Percentiles rank a stretch among this genome's conserved stretches.
Evolutionary conservation across 768 basidiomycete species (phyloP).

Genomic region (Panellus pusillus): DNA sequence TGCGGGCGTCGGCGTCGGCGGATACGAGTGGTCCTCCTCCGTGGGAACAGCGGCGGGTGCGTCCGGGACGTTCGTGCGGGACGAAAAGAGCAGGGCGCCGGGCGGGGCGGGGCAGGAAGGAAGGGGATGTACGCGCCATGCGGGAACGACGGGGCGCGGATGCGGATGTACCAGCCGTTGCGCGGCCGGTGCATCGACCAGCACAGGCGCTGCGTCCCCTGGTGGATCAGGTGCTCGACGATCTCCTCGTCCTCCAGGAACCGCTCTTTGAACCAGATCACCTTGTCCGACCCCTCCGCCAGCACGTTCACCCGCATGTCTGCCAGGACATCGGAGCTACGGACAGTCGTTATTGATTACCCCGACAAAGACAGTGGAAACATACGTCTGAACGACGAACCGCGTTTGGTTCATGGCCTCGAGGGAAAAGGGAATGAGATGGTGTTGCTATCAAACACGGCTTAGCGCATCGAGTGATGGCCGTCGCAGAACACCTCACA

Average conservation of each 20-base stretch:
- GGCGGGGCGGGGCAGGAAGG: slow-evolving; percentile 52
- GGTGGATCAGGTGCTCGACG: slow-evolving; percentile 71
- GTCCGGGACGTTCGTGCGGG: slow-evolving; percentile 43
- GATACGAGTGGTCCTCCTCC: slow-evolving; percentile 58
- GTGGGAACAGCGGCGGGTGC: slow-evolving; percentile 28
- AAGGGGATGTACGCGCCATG: slow-evolving; percentile 58
- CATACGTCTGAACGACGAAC: no score
- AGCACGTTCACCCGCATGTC: slow-evolving; percentile 68
- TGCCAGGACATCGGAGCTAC: slow-evolving; percentile 72
- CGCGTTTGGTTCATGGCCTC: no score
- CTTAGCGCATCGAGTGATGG: no score
- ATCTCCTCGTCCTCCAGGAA: slow-evolving; percentile 74
- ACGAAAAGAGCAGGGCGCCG: slow-evolving; percentile 52
- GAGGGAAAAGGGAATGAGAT: no score
- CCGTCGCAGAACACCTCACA: no score
- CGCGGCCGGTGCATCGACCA: slow-evolving; percentile 82
- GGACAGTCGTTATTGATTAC: no score
- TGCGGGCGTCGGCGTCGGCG: slow-evolving; percentile 50
- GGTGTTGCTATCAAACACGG: no score
- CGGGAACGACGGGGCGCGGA: slow-evolving; percentile 71
- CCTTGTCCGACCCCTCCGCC: slow-evolving; percentile 54
- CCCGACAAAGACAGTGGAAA: no score
- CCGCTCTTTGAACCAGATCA: slow-evolving; percentile 81
- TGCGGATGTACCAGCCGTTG: slow-evolving; percentile 82
- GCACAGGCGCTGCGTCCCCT: slow-evolving; percentile 58